These are phyloP conservation scores for Phylloporus scabripes DNA, from an alignment of 768 basidiomycete species.

Conservation along the genomic window DNA sequence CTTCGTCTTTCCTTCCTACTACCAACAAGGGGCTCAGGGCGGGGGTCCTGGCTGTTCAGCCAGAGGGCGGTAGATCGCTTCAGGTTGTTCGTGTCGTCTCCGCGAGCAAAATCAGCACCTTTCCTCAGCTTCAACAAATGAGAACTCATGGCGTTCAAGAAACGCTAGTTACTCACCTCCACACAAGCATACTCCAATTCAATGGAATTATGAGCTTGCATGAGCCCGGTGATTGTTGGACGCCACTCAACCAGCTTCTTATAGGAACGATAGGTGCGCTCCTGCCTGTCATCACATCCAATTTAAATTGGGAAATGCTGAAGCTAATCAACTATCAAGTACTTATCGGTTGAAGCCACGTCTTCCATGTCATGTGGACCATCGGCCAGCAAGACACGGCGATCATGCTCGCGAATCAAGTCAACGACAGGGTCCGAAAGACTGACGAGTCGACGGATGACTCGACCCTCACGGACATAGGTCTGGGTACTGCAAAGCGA, in stretches of 20 bases:
- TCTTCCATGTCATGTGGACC: background rate
- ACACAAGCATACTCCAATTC: background rate
- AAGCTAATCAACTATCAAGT: background rate
- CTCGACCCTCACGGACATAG: conserved; percentile 2
- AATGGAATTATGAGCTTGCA: background rate
- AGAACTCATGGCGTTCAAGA: too few species aligned
- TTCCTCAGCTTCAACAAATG: conserved; percentile 8
- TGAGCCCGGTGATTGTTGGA: background rate
- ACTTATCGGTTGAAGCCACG: background rate
- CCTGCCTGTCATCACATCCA: conserved; percentile 1
- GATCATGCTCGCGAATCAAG: conserved; percentile 7
- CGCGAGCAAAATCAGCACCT: conserved; percentile 9
- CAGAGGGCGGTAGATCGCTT: conserved; percentile 3
- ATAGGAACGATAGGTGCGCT: conserved; percentile 1
- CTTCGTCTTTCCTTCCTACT: background rate
- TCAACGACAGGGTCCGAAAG: background rate
- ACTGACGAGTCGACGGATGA: conserved; percentile 7
- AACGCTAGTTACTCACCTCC: conserved; percentile 1
- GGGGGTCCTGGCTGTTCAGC: conserved; percentile 4
- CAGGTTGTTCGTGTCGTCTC: conserved; percentile 8
- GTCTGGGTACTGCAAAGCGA: background rate
- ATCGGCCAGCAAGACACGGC: background rate
- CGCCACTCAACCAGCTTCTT: conserved; percentile 10
- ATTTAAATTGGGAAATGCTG: too few species aligned
- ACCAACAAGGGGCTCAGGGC: background rate